Percentiles rank a stretch among this genome's conserved stretches.
Conservation (phyloP, 495 filamentous ascomycete genomes). For the Lasiosphaeris hirsuta region DNA sequence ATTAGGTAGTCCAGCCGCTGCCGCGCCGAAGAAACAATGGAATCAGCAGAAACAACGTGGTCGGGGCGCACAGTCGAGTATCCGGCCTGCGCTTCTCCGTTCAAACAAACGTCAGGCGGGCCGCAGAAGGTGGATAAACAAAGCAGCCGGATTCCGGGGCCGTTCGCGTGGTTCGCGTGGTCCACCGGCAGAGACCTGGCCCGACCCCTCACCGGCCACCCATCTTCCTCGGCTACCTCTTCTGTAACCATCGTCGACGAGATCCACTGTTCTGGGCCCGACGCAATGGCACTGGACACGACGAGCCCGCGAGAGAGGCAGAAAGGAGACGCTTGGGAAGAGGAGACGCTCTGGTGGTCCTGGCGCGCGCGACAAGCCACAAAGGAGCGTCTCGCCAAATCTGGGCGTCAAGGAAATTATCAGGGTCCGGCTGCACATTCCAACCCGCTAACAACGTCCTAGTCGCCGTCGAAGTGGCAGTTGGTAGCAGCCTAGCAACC, state of each 20-base stretch:
- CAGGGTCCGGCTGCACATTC: constrained; percentile 13
- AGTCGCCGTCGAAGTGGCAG: background rate
- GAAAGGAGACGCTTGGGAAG: constrained; percentile 9
- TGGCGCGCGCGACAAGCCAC: constrained; percentile 26
- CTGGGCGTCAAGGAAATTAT: constrained; percentile 22
- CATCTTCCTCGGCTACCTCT: too few relatives aligned
- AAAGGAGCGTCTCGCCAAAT: constrained; percentile 7
- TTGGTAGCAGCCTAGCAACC: background rate
- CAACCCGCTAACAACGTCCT: constrained; percentile 17
- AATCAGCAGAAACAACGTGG: too few relatives aligned
- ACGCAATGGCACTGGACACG: constrained; percentile 24
- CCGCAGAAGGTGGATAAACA: too few relatives aligned
- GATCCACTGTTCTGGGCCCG: constrained; percentile 14
- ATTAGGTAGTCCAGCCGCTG: too few relatives aligned
- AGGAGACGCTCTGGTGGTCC: background rate
- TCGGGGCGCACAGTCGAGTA: too few relatives aligned
- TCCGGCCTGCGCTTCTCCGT: too few relatives aligned
- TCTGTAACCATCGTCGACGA: background rate
- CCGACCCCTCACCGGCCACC: too few relatives aligned
- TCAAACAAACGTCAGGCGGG: too few relatives aligned
- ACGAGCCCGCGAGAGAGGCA: constrained; percentile 12
- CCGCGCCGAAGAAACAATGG: too few relatives aligned
- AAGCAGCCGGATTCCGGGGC: too few relatives aligned
- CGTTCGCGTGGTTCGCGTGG: too few relatives aligned
- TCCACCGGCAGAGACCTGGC: too few relatives aligned